These are phyloP conservation scores for Breviolum minutum DNA, from an alignment of 73 alveolate genomes.

Conservation along the genomic window DNA sequence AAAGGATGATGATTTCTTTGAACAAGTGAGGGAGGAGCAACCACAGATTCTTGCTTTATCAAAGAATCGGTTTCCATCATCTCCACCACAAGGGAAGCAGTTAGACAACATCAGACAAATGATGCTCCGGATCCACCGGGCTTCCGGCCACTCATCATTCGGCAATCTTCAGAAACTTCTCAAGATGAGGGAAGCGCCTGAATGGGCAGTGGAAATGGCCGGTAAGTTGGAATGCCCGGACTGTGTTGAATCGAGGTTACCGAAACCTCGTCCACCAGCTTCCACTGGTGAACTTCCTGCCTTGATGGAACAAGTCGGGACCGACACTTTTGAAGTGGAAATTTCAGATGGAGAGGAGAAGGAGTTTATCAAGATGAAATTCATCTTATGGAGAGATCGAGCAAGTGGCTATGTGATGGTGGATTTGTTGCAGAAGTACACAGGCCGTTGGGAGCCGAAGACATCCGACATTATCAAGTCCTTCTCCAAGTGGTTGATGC, in stretches of 20 bases:
- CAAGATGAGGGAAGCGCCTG: neutral
- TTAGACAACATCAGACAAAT: neutral
- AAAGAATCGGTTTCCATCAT: neutral
- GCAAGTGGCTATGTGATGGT: neutral
- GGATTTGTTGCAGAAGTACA: neutral
- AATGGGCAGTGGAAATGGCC: neutral
- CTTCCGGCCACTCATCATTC: neutral
- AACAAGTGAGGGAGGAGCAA: neutral
- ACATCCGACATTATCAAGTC: neutral
- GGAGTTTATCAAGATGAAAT: neutral
- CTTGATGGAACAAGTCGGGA: neutral
- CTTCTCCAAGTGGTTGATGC: neutral
- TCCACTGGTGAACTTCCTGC: neutral
- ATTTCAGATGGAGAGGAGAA: neutral
- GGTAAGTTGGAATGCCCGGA: neutral
- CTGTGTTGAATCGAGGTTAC: neutral
- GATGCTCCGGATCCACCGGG: neutral
- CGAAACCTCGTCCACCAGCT: neutral
- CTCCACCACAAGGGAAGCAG: neutral
- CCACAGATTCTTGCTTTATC: neutral
- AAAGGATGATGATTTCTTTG: neutral
- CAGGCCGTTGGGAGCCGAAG: neutral
- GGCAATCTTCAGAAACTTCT: neutral
- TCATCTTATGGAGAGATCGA: neutral
- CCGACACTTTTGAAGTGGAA: neutral